Conservation (phyloP, 768 basidiomycete genomes). For the Lactarius quietus region DNA sequence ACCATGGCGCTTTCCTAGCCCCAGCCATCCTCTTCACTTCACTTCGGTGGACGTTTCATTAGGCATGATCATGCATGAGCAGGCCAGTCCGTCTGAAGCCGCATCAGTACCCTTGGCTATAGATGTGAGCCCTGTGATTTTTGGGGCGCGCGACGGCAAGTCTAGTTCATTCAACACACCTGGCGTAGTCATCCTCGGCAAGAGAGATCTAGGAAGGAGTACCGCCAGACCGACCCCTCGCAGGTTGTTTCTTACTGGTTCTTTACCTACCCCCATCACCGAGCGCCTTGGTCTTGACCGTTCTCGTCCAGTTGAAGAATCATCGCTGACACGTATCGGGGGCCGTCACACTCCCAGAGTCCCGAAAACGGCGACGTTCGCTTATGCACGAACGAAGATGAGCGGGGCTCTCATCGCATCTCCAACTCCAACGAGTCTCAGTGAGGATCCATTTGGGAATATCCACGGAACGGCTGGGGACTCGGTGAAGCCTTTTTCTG, state of each 20-base stretch:
- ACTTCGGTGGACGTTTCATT: slow-evolving; percentile 60
- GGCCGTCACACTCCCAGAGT: slow-evolving; percentile 12
- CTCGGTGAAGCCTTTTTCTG: slow-evolving; percentile 13
- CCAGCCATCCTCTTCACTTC: slow-evolving; percentile 72
- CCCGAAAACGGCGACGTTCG: slow-evolving; percentile 27
- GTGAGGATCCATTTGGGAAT: slow-evolving; percentile 25
- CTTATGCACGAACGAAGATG: slow-evolving; percentile 16
- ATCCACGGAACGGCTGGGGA: slow-evolving; percentile 13
- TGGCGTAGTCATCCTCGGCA: slow-evolving; percentile 20
- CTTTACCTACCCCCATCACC: slow-evolving; percentile 36
- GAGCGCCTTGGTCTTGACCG: slow-evolving; percentile 30
- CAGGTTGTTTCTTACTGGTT: slow-evolving; percentile 35
- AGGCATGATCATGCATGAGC: slow-evolving; percentile 55
- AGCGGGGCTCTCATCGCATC: slow-evolving; percentile 7
- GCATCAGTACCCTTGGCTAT: slow-evolving; percentile 31
- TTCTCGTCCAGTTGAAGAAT: slow-evolving; percentile 40
- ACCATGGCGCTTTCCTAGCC: slow-evolving; percentile 79
- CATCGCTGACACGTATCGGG: slow-evolving; percentile 38
- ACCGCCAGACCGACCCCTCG: slow-evolving; percentile 37
- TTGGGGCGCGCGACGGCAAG: slow-evolving; percentile 35
- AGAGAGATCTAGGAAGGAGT: slow-evolving; percentile 24
- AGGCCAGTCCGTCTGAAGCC: slow-evolving; percentile 39
- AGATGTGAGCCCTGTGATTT: slow-evolving; percentile 36
- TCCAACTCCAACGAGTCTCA: slow-evolving; percentile 8
- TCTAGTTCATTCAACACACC: slow-evolving; percentile 41